These are phyloP conservation scores for Tulasnella sp. DNA, from an alignment of 768 basidiomycete species.

Conservation along the genomic window DNA sequence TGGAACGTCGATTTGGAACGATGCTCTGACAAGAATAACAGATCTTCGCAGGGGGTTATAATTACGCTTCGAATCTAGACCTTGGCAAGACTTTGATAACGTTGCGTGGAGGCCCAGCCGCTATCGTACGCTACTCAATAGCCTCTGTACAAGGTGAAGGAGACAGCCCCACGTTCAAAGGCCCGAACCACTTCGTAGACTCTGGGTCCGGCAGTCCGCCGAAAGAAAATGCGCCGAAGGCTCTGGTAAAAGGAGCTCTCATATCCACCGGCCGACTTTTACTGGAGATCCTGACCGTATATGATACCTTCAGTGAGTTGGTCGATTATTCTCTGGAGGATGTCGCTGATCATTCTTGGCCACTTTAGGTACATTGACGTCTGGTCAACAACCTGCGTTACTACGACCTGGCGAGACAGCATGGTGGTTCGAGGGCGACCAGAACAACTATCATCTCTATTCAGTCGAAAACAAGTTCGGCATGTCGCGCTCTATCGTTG, in stretches of 20 bases:
- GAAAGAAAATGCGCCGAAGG: neutral
- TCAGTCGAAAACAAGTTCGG: slow-evolving; percentile 38
- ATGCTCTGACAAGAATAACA: slow-evolving; percentile 21
- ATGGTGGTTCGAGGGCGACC: slow-evolving; percentile 32
- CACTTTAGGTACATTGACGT: slow-evolving; percentile 28
- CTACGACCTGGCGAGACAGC: slow-evolving; percentile 26
- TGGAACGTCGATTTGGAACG: slow-evolving; percentile 3
- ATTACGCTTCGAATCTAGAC: slow-evolving; percentile 30
- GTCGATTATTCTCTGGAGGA: slow-evolving; percentile 12
- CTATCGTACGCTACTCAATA: slow-evolving; percentile 23
- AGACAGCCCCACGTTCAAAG: slow-evolving; percentile 15
- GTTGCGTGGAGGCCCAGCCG: slow-evolving; percentile 34
- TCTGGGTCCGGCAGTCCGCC: neutral
- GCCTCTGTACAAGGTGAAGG: slow-evolving; percentile 19
- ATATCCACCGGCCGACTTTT: slow-evolving; percentile 28
- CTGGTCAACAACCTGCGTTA: slow-evolving; percentile 27
- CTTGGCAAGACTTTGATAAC: slow-evolving; percentile 30
- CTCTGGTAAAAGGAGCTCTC: neutral
- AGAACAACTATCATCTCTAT: slow-evolving; percentile 28
- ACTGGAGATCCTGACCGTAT: slow-evolving; percentile 34
- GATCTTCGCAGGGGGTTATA: slow-evolving; percentile 34
- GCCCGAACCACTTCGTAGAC: slow-evolving; percentile 9
- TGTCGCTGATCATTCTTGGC: neutral
- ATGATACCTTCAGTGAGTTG: slow-evolving; percentile 30
- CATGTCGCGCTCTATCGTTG: slow-evolving; percentile 22